A percentile compares a stretch with the other conserved stretches of the same genome.
Conservation (phyloP, 2,329 filamentous ascomycete genomes). For the Scortechinia acanthostroma region DNA sequence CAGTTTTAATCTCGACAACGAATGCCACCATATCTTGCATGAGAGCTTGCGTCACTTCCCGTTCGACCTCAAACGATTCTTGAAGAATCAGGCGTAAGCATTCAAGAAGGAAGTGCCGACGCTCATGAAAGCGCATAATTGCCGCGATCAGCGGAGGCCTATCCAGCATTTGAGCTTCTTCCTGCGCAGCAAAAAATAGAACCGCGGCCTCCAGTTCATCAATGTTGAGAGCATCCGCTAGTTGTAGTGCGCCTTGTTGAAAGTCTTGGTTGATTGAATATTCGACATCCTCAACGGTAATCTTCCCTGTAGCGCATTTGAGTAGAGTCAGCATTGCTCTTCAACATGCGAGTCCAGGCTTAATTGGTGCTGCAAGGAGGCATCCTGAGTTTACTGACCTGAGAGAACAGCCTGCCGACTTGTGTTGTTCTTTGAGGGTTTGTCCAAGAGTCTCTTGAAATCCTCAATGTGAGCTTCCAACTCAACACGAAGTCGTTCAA, state of each 20-base stretch:
- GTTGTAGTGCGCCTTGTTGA: slow-evolving; percentile 46
- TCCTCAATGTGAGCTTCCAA: slow-evolving; percentile 48
- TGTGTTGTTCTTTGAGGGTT: slow-evolving; percentile 43
- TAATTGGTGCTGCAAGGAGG: not conserved
- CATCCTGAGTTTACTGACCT: slow-evolving; percentile 18
- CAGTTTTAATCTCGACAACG: slow-evolving; percentile 38
- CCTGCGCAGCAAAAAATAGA: slow-evolving; percentile 39
- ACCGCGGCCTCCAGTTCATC: slow-evolving; percentile 54
- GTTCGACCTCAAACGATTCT: slow-evolving; percentile 35
- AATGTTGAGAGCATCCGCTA: slow-evolving; percentile 52
- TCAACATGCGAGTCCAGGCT: not conserved
- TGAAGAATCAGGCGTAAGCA: slow-evolving; percentile 49
- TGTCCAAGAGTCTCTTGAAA: slow-evolving; percentile 51
- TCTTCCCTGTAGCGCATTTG: slow-evolving; percentile 30
- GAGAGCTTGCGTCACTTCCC: slow-evolving; percentile 21
- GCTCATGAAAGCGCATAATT: slow-evolving; percentile 54
- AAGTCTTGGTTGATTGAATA: slow-evolving; percentile 56
- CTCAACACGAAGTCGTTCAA: slow-evolving; percentile 47
- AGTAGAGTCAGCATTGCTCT: not conserved
- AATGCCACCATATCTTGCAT: slow-evolving; percentile 32
- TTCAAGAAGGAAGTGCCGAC: slow-evolving; percentile 47
- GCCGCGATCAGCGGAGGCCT: slow-evolving; percentile 42
- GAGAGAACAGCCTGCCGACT: slow-evolving; percentile 42
- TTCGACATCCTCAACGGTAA: slow-evolving; percentile 43
- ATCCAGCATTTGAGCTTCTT: slow-evolving; percentile 37